These are phyloP conservation scores for Microsporum ferrugineum DNA, from an alignment of 2,329 filamentous ascomycete genomes.

Conservation along the genomic window DNA sequence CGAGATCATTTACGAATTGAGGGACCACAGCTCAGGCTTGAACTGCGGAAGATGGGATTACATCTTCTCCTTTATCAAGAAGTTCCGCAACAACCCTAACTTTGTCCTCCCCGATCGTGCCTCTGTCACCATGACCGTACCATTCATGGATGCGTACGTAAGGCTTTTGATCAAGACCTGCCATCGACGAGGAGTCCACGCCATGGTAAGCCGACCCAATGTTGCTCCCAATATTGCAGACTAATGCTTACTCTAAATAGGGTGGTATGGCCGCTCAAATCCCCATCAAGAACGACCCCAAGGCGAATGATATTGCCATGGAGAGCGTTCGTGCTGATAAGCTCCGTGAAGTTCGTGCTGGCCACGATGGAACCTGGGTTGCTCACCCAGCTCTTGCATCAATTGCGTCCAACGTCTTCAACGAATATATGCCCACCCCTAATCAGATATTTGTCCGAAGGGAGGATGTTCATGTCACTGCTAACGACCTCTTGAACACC, in stretches of 20 bases:
- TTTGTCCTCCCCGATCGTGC: conserved; percentile 90
- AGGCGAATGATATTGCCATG: conserved; percentile 90
- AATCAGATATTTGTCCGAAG: conserved; percentile 89
- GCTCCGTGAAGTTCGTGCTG: conserved; percentile 85
- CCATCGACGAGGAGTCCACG: conserved; percentile 92
- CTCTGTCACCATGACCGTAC: conserved; percentile 90
- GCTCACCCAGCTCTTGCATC: conserved; percentile 83
- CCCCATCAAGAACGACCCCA: conserved; percentile 88
- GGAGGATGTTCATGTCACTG: conserved; percentile 75
- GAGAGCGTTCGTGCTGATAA: conserved; percentile 87
- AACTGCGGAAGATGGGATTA: conserved; percentile 99
- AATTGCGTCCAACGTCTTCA: conserved; percentile 88
- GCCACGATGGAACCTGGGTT: conserved; percentile 96
- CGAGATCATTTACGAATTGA: conserved; percentile 98
- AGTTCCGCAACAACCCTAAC: conserved; percentile 87
- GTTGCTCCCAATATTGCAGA: not conserved
- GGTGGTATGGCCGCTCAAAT: conserved; percentile 98
- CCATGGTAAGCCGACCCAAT: conserved; percentile 51
- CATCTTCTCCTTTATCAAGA: conserved; percentile 99
- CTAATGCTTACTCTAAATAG: conserved; percentile 14
- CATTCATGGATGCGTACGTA: conserved; percentile 97
- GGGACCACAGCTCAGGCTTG: conserved; percentile 87
- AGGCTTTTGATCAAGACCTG: conserved; percentile 97
- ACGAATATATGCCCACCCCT: conserved; percentile 95
- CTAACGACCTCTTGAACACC: conserved; percentile 93